A percentile compares a stretch with the other conserved stretches of the same genome.
Conservation (phyloP, 129 eudicot genomes). For the sunflower (Helianthus annuus) region HanXRQr2.0-SUNRISE NC_035443.2:153301185-153301684, state of each 20-base stretch:
- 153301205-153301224: constrained; percentile 99
- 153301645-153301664: constrained; percentile 38
- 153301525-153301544: constrained; percentile 20
- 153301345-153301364: neutral
- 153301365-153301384: neutral
- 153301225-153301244: constrained; percentile 95
- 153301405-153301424: constrained; percentile 29
- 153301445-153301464: constrained; percentile 56
- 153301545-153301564: constrained; percentile 35
- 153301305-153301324: constrained; percentile 11
- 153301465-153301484: constrained; percentile 35
- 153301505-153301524: constrained; percentile 12
- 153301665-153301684: constrained; percentile 7
- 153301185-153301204: constrained; percentile 28
- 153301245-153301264: constrained; percentile 55
- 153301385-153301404: neutral
- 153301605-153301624: constrained; percentile 35
- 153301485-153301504: constrained; percentile 42
- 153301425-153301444: constrained; percentile 46
- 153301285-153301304: constrained; percentile 66
- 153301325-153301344: neutral
- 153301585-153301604: constrained; percentile 31
- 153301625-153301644: constrained; percentile 25
- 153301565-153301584: constrained; percentile 30
- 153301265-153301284: constrained; percentile 74